Evolutionary conservation across 306 rosid genomes (phyloP), one percentile per base, ranked within the genome.

Genomic region (Hippophae tibetana): DNA sequence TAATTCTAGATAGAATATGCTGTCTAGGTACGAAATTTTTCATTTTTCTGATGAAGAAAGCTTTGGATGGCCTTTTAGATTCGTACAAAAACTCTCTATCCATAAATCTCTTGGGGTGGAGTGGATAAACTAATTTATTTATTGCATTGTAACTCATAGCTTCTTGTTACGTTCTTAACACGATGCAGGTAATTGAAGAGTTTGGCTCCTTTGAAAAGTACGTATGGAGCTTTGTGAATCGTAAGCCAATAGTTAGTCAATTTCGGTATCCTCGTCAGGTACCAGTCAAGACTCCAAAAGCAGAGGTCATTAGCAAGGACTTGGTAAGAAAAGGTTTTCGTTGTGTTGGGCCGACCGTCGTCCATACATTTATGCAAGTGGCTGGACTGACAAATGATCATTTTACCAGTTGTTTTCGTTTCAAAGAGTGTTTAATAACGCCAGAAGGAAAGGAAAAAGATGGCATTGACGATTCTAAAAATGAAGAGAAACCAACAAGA

Each of bases 221-320:
- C 66, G 74, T 87, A 3, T 87, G 95, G 95, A 89, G 84, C 6
- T 87, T 87, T 76, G 84, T 87, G 56, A 87, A 80, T 67, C 75
- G 82, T 51, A 87, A 84, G 68, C 82, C 87, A 5, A 80, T 87
- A 78, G 78, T 79, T 5, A 87, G 89, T 26, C 87, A 87, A 54
- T 87, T 80, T 84, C 84, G 82, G 58, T 70, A 76, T 56, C 78
- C 93, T 41, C 80, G 80, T 74, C 84, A 80, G 73, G 80, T 87
- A 7, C 95, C 95, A 58, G 95, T 84, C 73, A 87, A 87, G 86
- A 87, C 86, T 12, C 84, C 95, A 62, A 87, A 87, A 71, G 82
- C 95, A 59, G 95, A 87, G 52, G 76, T 65, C 82, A 84, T 87
- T 61, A 87, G 95, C 83, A 87, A 84, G 73, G 87, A 79, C 78